Percentiles rank a stretch among this genome's conserved stretches.
phyloP scores from a whole-genome alignment of 202 grass and related monocot species.

The Miscanthus sacchariflorus region DNA sequence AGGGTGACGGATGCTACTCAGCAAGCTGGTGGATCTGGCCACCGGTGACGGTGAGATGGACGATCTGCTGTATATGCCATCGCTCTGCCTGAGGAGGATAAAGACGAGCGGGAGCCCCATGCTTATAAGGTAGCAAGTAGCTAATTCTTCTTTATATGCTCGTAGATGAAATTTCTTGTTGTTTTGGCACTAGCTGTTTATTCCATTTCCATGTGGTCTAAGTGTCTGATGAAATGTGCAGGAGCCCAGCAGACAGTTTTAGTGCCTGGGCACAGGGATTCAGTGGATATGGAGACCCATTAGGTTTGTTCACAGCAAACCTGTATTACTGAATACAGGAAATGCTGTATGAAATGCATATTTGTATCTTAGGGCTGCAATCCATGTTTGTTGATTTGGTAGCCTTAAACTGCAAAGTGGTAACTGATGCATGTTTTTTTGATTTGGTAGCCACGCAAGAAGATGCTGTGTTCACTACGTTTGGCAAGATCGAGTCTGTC shows the following conservation, averaged over 20 bases:
- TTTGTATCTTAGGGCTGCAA: background rate
- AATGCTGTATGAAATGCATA: conserved; percentile 14
- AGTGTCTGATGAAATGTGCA: conserved; percentile 49
- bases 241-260: conserved; percentile 34
- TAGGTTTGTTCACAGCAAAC: conserved; percentile 39
- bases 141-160: conserved; percentile 17
- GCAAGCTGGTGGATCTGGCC: conserved; percentile 62
- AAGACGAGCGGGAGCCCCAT: conserved; percentile 43
- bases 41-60: conserved; percentile 77
- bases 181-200: background rate
- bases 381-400: background rate
- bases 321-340: background rate
- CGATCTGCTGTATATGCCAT: conserved; percentile 54
- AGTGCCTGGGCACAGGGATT: conserved; percentile 7
- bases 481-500: conserved; percentile 77
- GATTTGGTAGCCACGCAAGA: background rate
- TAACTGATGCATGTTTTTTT: background rate
- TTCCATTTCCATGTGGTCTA: background rate
- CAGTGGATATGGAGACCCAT: background rate
- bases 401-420: background rate
- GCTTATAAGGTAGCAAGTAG: conserved; percentile 44
- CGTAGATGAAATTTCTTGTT: background rate
- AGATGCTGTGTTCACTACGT: conserved; percentile 48
- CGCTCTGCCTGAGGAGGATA: conserved; percentile 71
- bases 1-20: conserved; percentile 68